These are phyloP conservation scores for Grosmannia serpens DNA, from an alignment of 2,329 filamentous ascomycete genomes.

Conservation along the genomic window DNA sequence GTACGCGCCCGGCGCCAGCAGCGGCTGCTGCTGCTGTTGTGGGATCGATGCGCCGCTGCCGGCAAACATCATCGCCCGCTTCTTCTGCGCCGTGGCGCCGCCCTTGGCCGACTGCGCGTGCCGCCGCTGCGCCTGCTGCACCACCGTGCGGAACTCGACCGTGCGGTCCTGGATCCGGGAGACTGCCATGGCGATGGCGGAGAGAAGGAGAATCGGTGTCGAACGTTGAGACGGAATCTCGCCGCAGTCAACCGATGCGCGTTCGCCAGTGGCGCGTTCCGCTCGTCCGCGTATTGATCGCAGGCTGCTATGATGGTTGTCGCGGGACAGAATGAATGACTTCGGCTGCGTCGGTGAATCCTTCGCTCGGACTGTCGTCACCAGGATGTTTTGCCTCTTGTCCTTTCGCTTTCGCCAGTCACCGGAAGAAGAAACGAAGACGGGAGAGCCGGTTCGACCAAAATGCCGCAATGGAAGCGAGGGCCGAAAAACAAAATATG, in stretches of 20 bases:
- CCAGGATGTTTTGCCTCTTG: neutral
- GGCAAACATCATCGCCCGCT: constrained; percentile 9
- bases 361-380: neutral
- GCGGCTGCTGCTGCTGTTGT: constrained; percentile 41
- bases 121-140: constrained; percentile 72
- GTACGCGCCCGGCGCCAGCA: constrained; percentile 35
- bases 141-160: constrained; percentile 84
- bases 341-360: neutral
- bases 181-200: constrained; percentile 39
- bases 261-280: neutral
- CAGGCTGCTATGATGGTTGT: neutral
- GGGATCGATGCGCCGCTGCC: neutral
- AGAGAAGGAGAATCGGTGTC: neutral
- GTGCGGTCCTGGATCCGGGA: constrained; percentile 92
- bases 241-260: neutral
- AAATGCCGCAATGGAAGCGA: neutral
- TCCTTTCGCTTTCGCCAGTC: neutral
- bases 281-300: neutral
- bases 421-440: neutral
- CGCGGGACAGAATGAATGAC: neutral
- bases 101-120: constrained; percentile 57
- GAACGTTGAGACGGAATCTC: neutral
- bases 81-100: constrained; percentile 55
- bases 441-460: neutral
- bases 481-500: neutral